Evolutionary conservation across 345 rosid genomes (phyloP).

Genomic region (Hibiscus trionum): DNA sequence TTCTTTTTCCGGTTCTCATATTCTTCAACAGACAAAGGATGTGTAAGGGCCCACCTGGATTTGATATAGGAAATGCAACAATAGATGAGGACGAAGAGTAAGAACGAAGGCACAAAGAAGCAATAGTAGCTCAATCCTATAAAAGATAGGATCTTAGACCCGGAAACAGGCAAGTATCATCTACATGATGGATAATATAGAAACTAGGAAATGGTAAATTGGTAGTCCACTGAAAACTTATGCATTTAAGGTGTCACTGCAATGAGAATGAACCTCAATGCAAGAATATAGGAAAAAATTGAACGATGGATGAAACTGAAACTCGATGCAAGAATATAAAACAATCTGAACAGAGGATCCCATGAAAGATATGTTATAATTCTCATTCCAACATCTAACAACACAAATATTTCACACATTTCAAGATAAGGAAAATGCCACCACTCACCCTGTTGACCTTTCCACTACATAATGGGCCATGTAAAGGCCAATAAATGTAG

Average conservation of each 20-base stretch:
- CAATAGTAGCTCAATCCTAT: neutral
- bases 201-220: neutral
- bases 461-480: constrained; percentile 97
- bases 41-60: constrained; percentile 95
- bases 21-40: constrained; percentile 76
- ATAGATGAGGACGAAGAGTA: neutral
- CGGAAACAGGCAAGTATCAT: neutral
- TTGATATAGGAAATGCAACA: constrained; percentile 10
- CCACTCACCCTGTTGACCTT: constrained; percentile 92
- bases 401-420: neutral
- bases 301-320: neutral
- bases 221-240: neutral
- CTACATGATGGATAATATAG: neutral
- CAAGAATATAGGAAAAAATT: neutral
- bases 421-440: constrained; percentile 10
- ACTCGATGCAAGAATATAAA: neutral
- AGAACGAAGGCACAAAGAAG: neutral
- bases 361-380: neutral
- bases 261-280: neutral
- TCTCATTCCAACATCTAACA: constrained; percentile 1
- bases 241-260: neutral
- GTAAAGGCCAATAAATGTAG: constrained; percentile 96
- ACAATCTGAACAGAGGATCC: neutral
- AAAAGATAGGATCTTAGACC: neutral
- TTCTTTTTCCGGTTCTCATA: constrained; percentile 66